These are phyloP conservation scores for Leptoxyphium fumago DNA, from an alignment of 2,329 filamentous ascomycete genomes.

Conservation along the genomic window DNA sequence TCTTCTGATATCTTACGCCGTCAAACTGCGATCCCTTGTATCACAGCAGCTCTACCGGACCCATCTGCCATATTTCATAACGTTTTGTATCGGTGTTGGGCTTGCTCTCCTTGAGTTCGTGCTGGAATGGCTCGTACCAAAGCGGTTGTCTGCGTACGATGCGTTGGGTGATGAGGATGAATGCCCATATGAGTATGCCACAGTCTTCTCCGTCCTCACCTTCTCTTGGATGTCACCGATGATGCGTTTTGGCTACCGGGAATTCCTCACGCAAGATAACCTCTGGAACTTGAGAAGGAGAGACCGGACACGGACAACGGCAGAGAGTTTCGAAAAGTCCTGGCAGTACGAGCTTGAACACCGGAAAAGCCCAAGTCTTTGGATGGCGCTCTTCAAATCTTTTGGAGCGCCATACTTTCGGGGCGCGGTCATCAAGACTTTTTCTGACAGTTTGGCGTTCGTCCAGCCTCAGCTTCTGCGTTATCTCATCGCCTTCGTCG, in stretches of 20 bases:
- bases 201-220: slow-evolving; percentile 81
- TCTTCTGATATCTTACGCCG: slow-evolving; percentile 58
- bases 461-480: slow-evolving; percentile 81
- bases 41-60: slow-evolving; percentile 57
- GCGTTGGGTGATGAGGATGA: slow-evolving; percentile 54
- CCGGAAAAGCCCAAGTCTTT: slow-evolving; percentile 57
- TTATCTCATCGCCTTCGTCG: slow-evolving; percentile 68
- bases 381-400: slow-evolving; percentile 68
- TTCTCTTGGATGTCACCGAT: slow-evolving; percentile 98
- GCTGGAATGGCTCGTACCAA: slow-evolving; percentile 79
- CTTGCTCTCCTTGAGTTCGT: slow-evolving; percentile 57
- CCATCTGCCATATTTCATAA: slow-evolving; percentile 59
- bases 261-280: slow-evolving; percentile 86
- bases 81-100: slow-evolving; percentile 58
- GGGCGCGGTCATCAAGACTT: slow-evolving; percentile 74
- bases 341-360: slow-evolving; percentile 66
- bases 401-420: slow-evolving; percentile 75
- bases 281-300: slow-evolving; percentile 77
- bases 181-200: slow-evolving; percentile 76
- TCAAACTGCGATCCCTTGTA: slow-evolving; percentile 77
- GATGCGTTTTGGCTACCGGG: slow-evolving; percentile 89
- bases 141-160: slow-evolving; percentile 54
- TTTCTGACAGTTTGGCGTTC: slow-evolving; percentile 76
- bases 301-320: slow-evolving; percentile 66
- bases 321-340: slow-evolving; percentile 51